Conservation (phyloP, 768 basidiomycete genomes). For the Coprinopsis cinerea region DNA sequence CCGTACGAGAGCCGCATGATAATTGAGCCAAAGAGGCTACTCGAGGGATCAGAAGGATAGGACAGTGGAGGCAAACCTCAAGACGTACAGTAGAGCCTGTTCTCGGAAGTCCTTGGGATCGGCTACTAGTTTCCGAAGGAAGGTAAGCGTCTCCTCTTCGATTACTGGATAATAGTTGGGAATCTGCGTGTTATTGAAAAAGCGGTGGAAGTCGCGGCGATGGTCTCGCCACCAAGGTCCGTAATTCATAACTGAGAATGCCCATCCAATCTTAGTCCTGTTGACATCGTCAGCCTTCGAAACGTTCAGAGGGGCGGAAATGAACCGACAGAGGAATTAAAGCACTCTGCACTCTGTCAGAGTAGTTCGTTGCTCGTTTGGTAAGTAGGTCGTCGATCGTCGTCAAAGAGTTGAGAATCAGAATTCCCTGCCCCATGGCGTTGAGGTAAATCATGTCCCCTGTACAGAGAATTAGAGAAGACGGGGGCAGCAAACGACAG, state of each 20-base stretch:
- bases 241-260: slow-evolving; percentile 34
- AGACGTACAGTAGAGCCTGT: slow-evolving; percentile 5
- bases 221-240: slow-evolving; percentile 33
- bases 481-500: not conserved
- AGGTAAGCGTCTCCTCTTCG: slow-evolving; percentile 29
- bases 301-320: no score
- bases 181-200: slow-evolving; percentile 31
- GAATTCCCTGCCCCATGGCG: not conserved
- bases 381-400: slow-evolving; percentile 1
- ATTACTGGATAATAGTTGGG: slow-evolving; percentile 34
- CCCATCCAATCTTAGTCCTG: slow-evolving; percentile 30
- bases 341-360: slow-evolving; percentile 1
- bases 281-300: not conserved
- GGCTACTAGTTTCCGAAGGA: slow-evolving; percentile 32
- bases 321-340: slow-evolving; percentile 7
- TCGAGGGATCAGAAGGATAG: not conserved
- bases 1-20: slow-evolving; percentile 30
- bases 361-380: slow-evolving; percentile 9
- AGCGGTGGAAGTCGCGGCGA: slow-evolving; percentile 38
- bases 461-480: not conserved
- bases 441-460: slow-evolving; percentile 8
- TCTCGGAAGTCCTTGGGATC: slow-evolving; percentile 20
- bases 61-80: no score
- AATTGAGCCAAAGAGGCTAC: slow-evolving; percentile 34
- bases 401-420: slow-evolving; percentile 2